phyloP scores from a whole-genome alignment of 2,329 filamentous ascomycete genomes.

The Gremmenia infestans region DNA sequence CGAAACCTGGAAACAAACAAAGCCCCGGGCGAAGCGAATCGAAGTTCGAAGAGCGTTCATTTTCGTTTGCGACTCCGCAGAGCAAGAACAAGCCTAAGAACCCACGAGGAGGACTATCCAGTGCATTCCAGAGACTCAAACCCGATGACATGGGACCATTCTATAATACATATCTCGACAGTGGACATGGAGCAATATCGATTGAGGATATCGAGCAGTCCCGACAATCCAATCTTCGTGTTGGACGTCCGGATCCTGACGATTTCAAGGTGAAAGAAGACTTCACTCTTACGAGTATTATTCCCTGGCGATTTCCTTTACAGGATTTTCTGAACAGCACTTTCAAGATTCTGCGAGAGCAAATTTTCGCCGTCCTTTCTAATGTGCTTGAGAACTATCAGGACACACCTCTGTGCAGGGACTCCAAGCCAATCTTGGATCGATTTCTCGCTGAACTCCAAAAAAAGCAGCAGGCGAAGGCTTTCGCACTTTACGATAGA shows the following conservation, averaged over 20 bases:
- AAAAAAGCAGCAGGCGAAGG: neutral
- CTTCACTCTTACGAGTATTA: constrained; percentile 52
- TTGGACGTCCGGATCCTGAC: constrained; percentile 54
- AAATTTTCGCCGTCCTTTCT: constrained; percentile 26
- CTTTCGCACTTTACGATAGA: constrained; percentile 7
- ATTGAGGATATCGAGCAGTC: constrained; percentile 45
- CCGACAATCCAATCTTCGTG: constrained; percentile 48
- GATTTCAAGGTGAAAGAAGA: constrained; percentile 56
- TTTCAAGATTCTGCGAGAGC: constrained; percentile 41
- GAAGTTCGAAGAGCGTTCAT: no score
- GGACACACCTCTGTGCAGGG: constrained; percentile 13
- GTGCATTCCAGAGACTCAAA: neutral
- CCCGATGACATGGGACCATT: constrained; percentile 6
- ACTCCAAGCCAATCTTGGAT: constrained; percentile 5
- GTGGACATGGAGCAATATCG: constrained; percentile 3
- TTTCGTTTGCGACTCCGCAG: neutral
- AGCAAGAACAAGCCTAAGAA: neutral
- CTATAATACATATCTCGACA: constrained; percentile 3
- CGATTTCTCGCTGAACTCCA: constrained; percentile 9
- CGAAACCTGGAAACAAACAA: no score
- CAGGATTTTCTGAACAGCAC: constrained; percentile 39
- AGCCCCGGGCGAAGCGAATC: no score
- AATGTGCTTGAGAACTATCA: constrained; percentile 4
- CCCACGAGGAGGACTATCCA: neutral
- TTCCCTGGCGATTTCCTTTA: constrained; percentile 53